Evolutionary conservation across 805 yeast species (phyloP).

Genomic region (Cyberlindnera mrakii): DNA sequence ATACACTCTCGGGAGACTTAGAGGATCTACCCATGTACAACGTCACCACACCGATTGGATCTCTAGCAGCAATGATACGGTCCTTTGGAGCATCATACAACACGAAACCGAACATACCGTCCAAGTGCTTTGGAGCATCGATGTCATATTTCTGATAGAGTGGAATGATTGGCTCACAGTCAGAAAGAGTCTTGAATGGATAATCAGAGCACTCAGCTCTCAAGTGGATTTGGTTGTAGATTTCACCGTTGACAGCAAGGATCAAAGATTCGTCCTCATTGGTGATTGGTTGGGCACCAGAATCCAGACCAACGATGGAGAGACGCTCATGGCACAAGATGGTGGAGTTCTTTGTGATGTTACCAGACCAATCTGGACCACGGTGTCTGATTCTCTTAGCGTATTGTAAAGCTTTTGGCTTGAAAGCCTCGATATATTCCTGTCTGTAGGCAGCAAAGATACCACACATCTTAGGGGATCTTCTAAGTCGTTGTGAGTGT

Average conservation of each 20-base stretch:
- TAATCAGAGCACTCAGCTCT: slow-evolving; percentile 73
- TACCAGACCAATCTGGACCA: slow-evolving; percentile 99
- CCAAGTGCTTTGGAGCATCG: slow-evolving; percentile 88
- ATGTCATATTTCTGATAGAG: slow-evolving; percentile 77
- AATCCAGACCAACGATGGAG: slow-evolving; percentile 93
- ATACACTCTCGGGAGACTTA: slow-evolving; percentile 64
- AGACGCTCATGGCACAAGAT: slow-evolving; percentile 92
- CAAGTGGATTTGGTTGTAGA: slow-evolving; percentile 90
- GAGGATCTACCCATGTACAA: slow-evolving; percentile 87
- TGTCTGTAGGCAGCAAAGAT: slow-evolving; percentile 89
- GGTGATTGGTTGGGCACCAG: slow-evolving; percentile 97
- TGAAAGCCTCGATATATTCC: slow-evolving; percentile 73
- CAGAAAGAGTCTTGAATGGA: slow-evolving; percentile 77
- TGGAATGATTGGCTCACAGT: slow-evolving; percentile 98
- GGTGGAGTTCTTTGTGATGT: slow-evolving; percentile 69
- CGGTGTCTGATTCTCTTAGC: slow-evolving; percentile 95
- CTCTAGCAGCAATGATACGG: slow-evolving; percentile 94
- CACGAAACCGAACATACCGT: slow-evolving; percentile 98
- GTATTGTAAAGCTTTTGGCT: slow-evolving; percentile 81
- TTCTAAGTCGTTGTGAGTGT: neutral
- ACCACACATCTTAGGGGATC: slow-evolving; percentile 73
- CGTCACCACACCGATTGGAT: slow-evolving; percentile 96
- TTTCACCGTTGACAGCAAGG: slow-evolving; percentile 94
- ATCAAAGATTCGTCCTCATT: slow-evolving; percentile 67
- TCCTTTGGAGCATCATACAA: slow-evolving; percentile 79